Evolutionary conservation across 2,329 filamentous ascomycete genomes (phyloP).

Genomic region (Trichothecium roseum): DNA sequence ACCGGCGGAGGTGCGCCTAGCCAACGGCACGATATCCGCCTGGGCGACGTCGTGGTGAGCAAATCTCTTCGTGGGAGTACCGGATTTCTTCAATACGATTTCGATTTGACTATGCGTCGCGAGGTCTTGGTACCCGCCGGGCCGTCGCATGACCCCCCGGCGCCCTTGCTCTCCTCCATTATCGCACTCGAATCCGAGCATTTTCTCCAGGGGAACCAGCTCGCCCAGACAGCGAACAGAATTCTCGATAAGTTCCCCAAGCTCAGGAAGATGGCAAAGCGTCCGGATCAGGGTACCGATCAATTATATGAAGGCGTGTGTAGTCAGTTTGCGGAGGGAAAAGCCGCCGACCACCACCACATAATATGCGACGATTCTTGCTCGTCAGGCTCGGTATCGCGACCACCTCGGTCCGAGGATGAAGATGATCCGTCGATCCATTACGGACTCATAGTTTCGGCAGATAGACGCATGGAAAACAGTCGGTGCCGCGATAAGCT

Average conservation of each 20-base stretch:
- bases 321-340: no score
- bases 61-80: not conserved
- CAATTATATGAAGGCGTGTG: not conserved
- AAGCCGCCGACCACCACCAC: not conserved
- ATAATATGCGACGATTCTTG: not conserved
- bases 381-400: not conserved
- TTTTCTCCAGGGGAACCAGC: no score
- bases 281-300: not conserved
- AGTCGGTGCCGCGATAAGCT: conserved; percentile 2
- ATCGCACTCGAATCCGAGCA: no score
- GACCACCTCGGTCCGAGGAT: not conserved
- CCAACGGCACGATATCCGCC: conserved; percentile 15
- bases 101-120: not conserved
- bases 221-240: not conserved
- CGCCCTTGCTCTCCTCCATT: no score
- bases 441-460: conserved; percentile 22
- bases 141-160: not conserved
- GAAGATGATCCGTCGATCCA: conserved; percentile 8
- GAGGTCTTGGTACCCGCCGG: conserved; percentile 1
- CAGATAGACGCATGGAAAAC: not conserved
- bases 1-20: conserved; percentile 23
- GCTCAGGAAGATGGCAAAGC: not conserved
- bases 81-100: conserved; percentile 4
- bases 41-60: conserved; percentile 11
- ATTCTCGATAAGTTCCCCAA: not conserved